phyloP scores from a whole-genome alignment of 495 filamentous ascomycete genomes.

The Penicillium goetzii region DNA sequence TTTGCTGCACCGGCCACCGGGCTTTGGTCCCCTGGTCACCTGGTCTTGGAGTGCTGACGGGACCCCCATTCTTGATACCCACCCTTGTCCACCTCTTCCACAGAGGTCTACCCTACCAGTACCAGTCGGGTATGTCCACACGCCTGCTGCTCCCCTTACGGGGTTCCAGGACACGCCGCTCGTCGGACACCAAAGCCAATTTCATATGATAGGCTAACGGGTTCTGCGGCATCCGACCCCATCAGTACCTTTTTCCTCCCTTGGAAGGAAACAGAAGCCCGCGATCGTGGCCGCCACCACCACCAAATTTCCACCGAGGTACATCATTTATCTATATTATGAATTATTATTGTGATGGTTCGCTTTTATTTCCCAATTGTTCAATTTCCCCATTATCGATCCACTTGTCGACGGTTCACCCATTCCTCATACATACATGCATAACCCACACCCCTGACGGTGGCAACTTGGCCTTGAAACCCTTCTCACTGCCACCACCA shows the following conservation, averaged over 20 bases:
- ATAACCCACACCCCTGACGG: slow-evolving; percentile 23
- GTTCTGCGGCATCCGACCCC: no score
- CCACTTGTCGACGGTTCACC: slow-evolving; percentile 9
- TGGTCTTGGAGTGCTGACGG: not conserved
- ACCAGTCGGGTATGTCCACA: not conserved
- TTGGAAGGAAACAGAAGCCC: not conserved
- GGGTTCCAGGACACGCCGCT: slow-evolving; percentile 13
- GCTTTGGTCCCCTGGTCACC: not conserved
- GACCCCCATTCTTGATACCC: not conserved
- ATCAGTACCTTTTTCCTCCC: slow-evolving; percentile 13
- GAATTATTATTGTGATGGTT: not conserved
- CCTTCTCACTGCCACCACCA: slow-evolving; percentile 9
- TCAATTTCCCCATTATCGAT: slow-evolving; percentile 7
- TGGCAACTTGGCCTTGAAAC: slow-evolving; percentile 20
- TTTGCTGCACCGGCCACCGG: not conserved
- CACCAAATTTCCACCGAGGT: not conserved
- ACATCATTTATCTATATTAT: not conserved
- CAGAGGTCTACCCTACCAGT: not conserved
- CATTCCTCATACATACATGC: slow-evolving; percentile 11
- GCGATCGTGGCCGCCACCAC: not conserved
- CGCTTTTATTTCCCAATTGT: slow-evolving; percentile 11
- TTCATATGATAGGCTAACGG: slow-evolving; percentile 1
- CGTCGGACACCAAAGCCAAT: slow-evolving; percentile 6
- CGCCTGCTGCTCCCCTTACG: not conserved
- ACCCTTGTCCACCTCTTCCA: not conserved